Evolutionary conservation across 306 rosid species (phyloP), one percentile per base, ranked within the genome.

Genomic region (Dryas octopetala): DNA sequence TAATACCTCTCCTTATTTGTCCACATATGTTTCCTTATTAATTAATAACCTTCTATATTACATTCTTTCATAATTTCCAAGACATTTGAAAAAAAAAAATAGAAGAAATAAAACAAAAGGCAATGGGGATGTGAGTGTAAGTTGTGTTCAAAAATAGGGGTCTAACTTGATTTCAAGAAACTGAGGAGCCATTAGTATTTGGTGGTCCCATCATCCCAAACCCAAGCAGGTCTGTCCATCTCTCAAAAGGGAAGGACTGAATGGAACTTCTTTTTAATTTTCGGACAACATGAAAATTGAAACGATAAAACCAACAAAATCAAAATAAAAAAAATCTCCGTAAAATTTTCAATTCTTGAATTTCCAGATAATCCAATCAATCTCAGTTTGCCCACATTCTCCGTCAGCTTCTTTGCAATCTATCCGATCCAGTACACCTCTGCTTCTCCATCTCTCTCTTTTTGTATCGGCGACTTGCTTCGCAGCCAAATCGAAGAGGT

Each of bases 371-470:
- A 57, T 57, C 85, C 43, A 61, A 76, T 71, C 66, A 57, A 68
- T 74, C 66, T 63, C 48, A 40, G 74, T 15, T 32, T 62, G 70
- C 45, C 68, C 73, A 53, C 78, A 78, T 66, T 73, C 68, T 23
- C 26, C 75, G 70, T 19, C 78, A n/a, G 59, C 76, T 62, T 73
- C 67, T 60, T 61, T 7, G 19, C 51, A 46, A 73, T 77, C 48
- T 79, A 86, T 77, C 80, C 79, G 83, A 83, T 84, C 84, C 60
- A 91, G 91, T 88, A 81, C 65, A 32, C 76, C 49, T 78, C 49
- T 58, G 13, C 50, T 45, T 57, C 55, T 32, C 38, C 57, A 45
- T 40, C 77, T 58, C 17, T 73, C 3, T 43, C 26, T n/a, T 74
- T 44, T 0, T 68, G 52, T 8, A 5, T 12, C 74, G 38, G 38